These are phyloP conservation scores for Aspergillus carbonarius DNA, from an alignment of 2,329 filamentous ascomycete species.

Conservation along the genomic window DNA sequence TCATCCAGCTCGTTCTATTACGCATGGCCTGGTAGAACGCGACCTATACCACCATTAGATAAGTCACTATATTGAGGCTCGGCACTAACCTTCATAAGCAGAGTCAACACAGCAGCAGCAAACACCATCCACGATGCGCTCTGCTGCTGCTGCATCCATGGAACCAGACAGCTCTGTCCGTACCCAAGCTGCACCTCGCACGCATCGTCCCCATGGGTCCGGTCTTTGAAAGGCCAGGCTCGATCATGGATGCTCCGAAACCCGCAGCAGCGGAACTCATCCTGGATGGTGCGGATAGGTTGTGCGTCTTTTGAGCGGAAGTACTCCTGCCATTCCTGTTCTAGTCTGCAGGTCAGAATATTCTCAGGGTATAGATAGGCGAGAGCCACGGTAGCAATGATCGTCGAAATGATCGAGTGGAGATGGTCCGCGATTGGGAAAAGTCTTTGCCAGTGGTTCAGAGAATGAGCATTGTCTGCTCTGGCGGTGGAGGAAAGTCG, in stretches of 20 bases:
- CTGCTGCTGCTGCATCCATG: slow-evolving; percentile 30
- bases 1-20: slow-evolving; percentile 13
- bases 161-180: slow-evolving; percentile 27
- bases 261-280: slow-evolving; percentile 35
- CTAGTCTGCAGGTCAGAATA: slow-evolving; percentile 29
- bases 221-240: slow-evolving; percentile 41
- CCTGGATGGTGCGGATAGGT: slow-evolving; percentile 36
- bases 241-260: slow-evolving; percentile 36
- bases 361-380: slow-evolving; percentile 29
- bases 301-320: slow-evolving; percentile 32
- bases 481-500: neutral
- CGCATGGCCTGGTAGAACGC: neutral
- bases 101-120: slow-evolving; percentile 23
- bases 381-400: slow-evolving; percentile 30
- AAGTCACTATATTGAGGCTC: neutral
- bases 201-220: slow-evolving; percentile 27
- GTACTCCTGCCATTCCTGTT: slow-evolving; percentile 32
- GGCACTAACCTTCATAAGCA: slow-evolving; percentile 22
- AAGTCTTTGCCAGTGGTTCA: slow-evolving; percentile 1
- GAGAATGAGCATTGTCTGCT: neutral
- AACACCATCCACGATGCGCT: slow-evolving; percentile 30
- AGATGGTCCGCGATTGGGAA: slow-evolving; percentile 17
- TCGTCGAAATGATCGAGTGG: slow-evolving; percentile 27
- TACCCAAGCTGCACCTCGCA: slow-evolving; percentile 36
- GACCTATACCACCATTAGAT: neutral